Percentiles rank a stretch among this genome's conserved stretches.
These are phyloP conservation scores for Sclerotinia borealis DNA, from an alignment of 2,329 filamentous ascomycete genomes.

Conservation along the genomic window DNA sequence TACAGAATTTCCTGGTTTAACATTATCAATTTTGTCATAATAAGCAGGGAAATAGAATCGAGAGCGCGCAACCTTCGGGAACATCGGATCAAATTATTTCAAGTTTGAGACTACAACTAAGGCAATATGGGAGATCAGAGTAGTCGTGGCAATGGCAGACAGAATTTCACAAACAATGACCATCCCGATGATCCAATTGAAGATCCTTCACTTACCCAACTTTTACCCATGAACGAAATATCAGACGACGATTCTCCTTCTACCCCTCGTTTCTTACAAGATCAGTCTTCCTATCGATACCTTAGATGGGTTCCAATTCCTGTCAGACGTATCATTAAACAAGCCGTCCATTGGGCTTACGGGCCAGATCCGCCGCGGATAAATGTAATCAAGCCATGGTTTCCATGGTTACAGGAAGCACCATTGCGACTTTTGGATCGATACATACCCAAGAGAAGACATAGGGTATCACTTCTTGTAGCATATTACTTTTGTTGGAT, in stretches of 20 bases:
- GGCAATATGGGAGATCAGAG: slow-evolving; percentile 10
- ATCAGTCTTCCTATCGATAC: slow-evolving; percentile 40
- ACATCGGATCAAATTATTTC: background rate
- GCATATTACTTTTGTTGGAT: slow-evolving; percentile 62
- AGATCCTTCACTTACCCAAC: slow-evolving; percentile 21
- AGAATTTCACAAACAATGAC: slow-evolving; percentile 18
- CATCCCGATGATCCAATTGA: slow-evolving; percentile 32
- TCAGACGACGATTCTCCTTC: slow-evolving; percentile 39
- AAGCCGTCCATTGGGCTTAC: slow-evolving; percentile 44
- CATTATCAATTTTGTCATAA: background rate
- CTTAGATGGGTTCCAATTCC: slow-evolving; percentile 56
- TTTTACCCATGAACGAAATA: slow-evolving; percentile 39
- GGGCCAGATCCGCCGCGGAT: slow-evolving; percentile 50
- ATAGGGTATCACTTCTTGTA: slow-evolving; percentile 53
- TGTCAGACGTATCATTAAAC: slow-evolving; percentile 41
- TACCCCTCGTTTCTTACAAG: slow-evolving; percentile 56
- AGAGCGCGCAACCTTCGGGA: background rate
- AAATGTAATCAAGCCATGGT: slow-evolving; percentile 51
- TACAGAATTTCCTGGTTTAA: background rate
- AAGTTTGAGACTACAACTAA: background rate
- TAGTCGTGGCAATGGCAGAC: slow-evolving; percentile 22
- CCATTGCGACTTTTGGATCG: slow-evolving; percentile 59
- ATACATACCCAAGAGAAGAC: slow-evolving; percentile 52
- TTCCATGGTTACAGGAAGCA: slow-evolving; percentile 61
- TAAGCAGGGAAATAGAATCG: background rate